phyloP scores from a whole-genome alignment of 2,329 filamentous ascomycete genomes.

The Fusarium sp. region DNA sequence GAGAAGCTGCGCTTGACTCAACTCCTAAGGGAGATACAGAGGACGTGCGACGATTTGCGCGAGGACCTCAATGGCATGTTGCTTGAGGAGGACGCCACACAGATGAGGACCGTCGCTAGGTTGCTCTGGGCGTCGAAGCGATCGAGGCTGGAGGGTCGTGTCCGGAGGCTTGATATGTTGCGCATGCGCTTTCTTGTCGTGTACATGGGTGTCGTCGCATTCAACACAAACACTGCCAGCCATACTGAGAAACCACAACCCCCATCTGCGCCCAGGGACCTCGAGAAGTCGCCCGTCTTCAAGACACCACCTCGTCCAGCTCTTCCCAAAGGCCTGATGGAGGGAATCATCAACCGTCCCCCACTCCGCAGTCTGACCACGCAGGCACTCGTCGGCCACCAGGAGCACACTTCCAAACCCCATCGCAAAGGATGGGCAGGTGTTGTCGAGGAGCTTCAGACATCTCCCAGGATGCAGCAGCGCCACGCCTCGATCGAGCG shows the following conservation, averaged over 20 bases:
- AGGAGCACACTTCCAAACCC: constrained; percentile 58
- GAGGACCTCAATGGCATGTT: constrained; percentile 68
- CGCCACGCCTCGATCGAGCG: constrained; percentile 72
- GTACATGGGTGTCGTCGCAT: constrained; percentile 70
- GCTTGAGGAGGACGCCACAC: constrained; percentile 56
- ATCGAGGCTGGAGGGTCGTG: constrained; percentile 65
- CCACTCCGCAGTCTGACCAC: constrained; percentile 66
- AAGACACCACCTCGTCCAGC: constrained; percentile 48
- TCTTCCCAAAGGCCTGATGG: constrained; percentile 57
- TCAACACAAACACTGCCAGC: constrained; percentile 41
- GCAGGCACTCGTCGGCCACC: constrained; percentile 63
- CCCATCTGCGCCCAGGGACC: constrained; percentile 48
- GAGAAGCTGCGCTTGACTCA: constrained; percentile 71
- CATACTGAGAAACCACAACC: constrained; percentile 50
- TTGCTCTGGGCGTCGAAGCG: constrained; percentile 70
- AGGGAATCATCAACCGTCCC: constrained; percentile 59
- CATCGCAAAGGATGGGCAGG: constrained; percentile 71
- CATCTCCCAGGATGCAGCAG: constrained; percentile 70
- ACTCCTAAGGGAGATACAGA: constrained; percentile 72
- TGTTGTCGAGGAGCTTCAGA: constrained; percentile 72
- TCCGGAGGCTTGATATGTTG: constrained; percentile 70
- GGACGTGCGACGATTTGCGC: constrained; percentile 69
- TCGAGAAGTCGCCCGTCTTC: constrained; percentile 50
- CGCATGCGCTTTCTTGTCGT: constrained; percentile 74
- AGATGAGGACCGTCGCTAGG: constrained; percentile 61